A percentile compares a stretch with the other conserved stretches of the same genome.
Evolutionary conservation across 228 moss, liverwort and hornwort genomes (phyloP).

Genomic region (Sphagnum fallax): DNA sequence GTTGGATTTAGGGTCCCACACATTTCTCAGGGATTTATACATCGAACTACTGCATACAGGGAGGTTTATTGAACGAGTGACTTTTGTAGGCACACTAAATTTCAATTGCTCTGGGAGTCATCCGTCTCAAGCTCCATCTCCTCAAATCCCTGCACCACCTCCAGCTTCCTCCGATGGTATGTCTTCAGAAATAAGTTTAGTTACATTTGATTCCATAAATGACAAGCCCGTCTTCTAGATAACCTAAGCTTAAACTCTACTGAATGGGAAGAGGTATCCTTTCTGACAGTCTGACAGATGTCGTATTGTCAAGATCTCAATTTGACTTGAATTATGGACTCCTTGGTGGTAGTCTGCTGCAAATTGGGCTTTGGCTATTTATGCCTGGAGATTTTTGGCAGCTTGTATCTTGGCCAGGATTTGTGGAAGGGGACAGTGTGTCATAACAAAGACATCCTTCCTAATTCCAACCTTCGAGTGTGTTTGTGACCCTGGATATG

Average conservation of each 20-base stretch:
- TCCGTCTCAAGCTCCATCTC: slow-evolving; percentile 26
- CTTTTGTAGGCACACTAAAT: slow-evolving; percentile 26
- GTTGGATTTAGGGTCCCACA: background rate
- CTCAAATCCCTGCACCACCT: slow-evolving; percentile 2
- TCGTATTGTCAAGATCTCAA: background rate
- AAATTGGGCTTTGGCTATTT: too few relatives aligned
- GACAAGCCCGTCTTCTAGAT: too few relatives aligned
- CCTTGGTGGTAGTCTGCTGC: background rate
- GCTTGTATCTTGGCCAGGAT: slow-evolving; percentile 42
- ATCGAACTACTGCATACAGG: background rate
- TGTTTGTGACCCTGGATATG: slow-evolving; percentile 36
- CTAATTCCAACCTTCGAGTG: slow-evolving; percentile 45
- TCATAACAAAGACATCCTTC: slow-evolving; percentile 13
- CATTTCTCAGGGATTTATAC: background rate
- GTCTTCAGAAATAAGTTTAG: background rate
- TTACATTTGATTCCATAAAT: background rate
- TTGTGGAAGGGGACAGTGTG: slow-evolving; percentile 41
- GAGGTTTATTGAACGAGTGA: background rate
- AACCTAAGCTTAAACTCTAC: background rate
- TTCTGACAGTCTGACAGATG: background rate
- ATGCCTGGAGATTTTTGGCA: slow-evolving; percentile 7
- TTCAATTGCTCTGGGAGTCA: slow-evolving; percentile 22
- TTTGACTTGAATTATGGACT: background rate
- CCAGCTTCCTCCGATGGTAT: slow-evolving; percentile 23
- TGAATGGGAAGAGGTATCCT: background rate